phyloP scores from a whole-genome alignment of 225 moss, liverwort and hornwort species.

The Sphagnum tenellum region DNA sequence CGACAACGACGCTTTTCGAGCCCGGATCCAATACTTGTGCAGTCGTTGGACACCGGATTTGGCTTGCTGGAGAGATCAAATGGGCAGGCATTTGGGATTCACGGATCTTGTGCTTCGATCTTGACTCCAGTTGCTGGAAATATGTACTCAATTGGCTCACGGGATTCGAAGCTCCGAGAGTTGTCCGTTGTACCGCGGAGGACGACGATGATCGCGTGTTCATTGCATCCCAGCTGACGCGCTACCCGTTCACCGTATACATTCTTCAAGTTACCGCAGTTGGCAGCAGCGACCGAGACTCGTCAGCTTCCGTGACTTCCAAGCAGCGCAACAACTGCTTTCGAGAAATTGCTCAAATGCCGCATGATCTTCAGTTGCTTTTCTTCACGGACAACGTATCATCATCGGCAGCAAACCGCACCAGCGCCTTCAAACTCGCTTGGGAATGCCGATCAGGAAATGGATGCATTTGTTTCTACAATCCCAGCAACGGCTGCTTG shows the following conservation, averaged over 20 bases:
- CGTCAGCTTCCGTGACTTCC: no score
- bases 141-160: slow-evolving; percentile 21
- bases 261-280: slow-evolving; percentile 25
- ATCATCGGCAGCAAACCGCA: no score
- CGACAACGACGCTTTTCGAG: neutral
- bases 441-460: slow-evolving; percentile 27
- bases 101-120: slow-evolving; percentile 36
- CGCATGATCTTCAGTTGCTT: slow-evolving; percentile 4
- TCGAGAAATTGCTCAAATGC: slow-evolving; percentile 26
- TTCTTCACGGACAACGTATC: slow-evolving; percentile 18
- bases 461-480: slow-evolving; percentile 23
- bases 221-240: slow-evolving; percentile 13
- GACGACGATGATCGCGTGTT: slow-evolving; percentile 20
- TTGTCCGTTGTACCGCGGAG: slow-evolving; percentile 2
- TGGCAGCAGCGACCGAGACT: neutral
- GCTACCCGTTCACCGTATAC: slow-evolving; percentile 18
- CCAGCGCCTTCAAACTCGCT: slow-evolving; percentile 3
- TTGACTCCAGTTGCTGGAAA: slow-evolving; percentile 25
- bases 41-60: slow-evolving; percentile 22
- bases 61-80: slow-evolving; percentile 30
- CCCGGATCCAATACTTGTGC: slow-evolving; percentile 4
- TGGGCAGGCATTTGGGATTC: slow-evolving; percentile 35
- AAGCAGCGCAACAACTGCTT: slow-evolving; percentile 2
- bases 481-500: slow-evolving; percentile 8
- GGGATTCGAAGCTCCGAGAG: slow-evolving; percentile 20